Percentiles rank a stretch among this genome's conserved stretches.
Conservation (phyloP, 805 yeast genomes). For the Candida loeiensis region DNA sequence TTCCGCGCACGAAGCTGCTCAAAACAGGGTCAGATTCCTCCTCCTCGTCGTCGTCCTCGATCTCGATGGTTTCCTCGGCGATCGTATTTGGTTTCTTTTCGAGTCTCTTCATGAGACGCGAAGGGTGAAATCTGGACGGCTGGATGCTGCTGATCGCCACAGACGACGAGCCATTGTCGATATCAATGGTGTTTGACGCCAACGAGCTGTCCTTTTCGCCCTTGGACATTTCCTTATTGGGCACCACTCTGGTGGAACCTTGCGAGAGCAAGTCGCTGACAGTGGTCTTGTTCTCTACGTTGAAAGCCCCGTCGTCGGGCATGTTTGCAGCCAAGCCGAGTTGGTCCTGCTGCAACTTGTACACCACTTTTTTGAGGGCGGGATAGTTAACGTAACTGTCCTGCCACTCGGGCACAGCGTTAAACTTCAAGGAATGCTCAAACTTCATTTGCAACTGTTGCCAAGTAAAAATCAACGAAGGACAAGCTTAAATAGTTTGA, state of each 20-base stretch:
- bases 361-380: constrained; percentile 53
- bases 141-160: background rate
- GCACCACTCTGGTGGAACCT: constrained; percentile 2
- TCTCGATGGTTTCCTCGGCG: constrained; percentile 1
- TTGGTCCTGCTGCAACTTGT: constrained; percentile 47
- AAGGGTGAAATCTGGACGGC: constrained; percentile 11
- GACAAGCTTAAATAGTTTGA: background rate
- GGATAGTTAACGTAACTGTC: constrained; percentile 45
- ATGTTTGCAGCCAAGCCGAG: constrained; percentile 15
- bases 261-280: constrained; percentile 26
- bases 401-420: constrained; percentile 54
- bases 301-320: constrained; percentile 24
- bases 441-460: constrained; percentile 39
- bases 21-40: constrained; percentile 2
- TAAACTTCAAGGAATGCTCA: constrained; percentile 47
- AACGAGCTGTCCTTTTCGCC: constrained; percentile 1
- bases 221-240: background rate
- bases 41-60: constrained; percentile 8
- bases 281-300: constrained; percentile 20
- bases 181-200: constrained; percentile 3
- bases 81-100: constrained; percentile 10
- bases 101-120: constrained; percentile 19
- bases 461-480: background rate
- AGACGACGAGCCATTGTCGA: constrained; percentile 6
- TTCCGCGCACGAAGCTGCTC: background rate